Percentiles rank a stretch among this genome's conserved stretches.
Conservation (phyloP, 306 rosid species). For the Lupinus albus region DNA sequence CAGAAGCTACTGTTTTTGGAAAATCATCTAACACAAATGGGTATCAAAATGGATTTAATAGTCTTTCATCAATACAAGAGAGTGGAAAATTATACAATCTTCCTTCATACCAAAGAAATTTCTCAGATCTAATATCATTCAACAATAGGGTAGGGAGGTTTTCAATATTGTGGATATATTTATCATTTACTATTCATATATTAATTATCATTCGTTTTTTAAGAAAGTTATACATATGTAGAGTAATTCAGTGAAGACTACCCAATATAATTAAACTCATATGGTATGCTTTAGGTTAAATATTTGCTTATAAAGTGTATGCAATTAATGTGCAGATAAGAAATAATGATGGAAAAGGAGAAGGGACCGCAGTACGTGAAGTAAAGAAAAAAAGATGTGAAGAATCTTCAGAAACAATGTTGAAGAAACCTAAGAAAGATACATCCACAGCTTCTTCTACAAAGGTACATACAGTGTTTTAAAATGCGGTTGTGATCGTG, state of each 20-base stretch:
- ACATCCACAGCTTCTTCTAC: constrained; percentile 56
- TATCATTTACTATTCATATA: too few relatives aligned
- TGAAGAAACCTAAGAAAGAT: constrained; percentile 74
- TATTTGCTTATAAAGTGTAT: constrained; percentile 5
- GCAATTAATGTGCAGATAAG: constrained; percentile 49
- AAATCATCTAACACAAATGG: constrained; percentile 47
- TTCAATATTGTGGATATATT: too few relatives aligned
- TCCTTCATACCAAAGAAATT: constrained; percentile 54
- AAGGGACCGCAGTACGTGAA: constrained; percentile 53
- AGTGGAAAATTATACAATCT: constrained; percentile 46
- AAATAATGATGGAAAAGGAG: constrained; percentile 59
- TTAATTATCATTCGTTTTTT: not conserved
- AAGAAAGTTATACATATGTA: too few relatives aligned
- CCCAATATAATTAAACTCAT: too few relatives aligned
- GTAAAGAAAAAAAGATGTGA: constrained; percentile 86
- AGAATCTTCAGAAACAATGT: constrained; percentile 61
- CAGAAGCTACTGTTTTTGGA: constrained; percentile 30
- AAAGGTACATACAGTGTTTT: too few relatives aligned
- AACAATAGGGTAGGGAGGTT: constrained; percentile 48
- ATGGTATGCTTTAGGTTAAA: not conserved
- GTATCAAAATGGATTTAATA: constrained; percentile 28
- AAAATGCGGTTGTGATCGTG: too few relatives aligned
- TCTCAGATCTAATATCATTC: constrained; percentile 73
- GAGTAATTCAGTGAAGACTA: too few relatives aligned
- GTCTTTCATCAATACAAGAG: constrained; percentile 38